Base-by-base conservation (phyloP, 345 rosid genomes). In the Salix brachista region DNA sequence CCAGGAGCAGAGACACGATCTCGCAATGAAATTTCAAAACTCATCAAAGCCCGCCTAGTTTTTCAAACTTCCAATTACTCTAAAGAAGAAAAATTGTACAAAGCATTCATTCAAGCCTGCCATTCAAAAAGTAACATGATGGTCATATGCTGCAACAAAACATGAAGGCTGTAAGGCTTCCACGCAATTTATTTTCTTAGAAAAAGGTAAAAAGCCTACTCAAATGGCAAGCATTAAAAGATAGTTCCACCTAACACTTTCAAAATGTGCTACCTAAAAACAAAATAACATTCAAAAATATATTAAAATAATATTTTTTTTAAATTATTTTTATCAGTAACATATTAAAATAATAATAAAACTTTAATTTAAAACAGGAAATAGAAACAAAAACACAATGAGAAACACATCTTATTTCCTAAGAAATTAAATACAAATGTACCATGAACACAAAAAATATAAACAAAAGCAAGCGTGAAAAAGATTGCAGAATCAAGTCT, bases 81-180 rank as follows among this genome's bases (percentile, higher is more conserved):
- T 18, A 52, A 52, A 52, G n/a, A 52, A 25, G 64, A n/a, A 21
- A n/a, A 23, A 23, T 8, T 1, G 10, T n/a, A 73, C 28, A 50
- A 28, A 8, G 26, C 42, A 73, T 13, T 39, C 42, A 73, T 13
- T 26, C 41, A 68, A 54, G 73, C 78, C 62, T 77, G 80, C 79
- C 32, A 8, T 60, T 34, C 37, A 44, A 70, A 77, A 77, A 48
- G 70, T 48, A 70, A 36, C 75, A 30, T 61, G 70, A 37, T 34
- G 26, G 70, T 42, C 68, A 70, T 61, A 60, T 42, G 69, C 69
- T 46, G 6, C 34, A 71, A 39, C 62, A n/a, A 58, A 34, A 23
- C 23, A 56, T 17, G 18, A 8, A 23, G 34, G 4, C 39, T 70
- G 30, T n/a, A 69, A 77, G 25, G 70, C 8, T 54, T 26, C 16